Conservation (phyloP, 306 rosid genomes). For the Cucumis cinereus region DNA sequence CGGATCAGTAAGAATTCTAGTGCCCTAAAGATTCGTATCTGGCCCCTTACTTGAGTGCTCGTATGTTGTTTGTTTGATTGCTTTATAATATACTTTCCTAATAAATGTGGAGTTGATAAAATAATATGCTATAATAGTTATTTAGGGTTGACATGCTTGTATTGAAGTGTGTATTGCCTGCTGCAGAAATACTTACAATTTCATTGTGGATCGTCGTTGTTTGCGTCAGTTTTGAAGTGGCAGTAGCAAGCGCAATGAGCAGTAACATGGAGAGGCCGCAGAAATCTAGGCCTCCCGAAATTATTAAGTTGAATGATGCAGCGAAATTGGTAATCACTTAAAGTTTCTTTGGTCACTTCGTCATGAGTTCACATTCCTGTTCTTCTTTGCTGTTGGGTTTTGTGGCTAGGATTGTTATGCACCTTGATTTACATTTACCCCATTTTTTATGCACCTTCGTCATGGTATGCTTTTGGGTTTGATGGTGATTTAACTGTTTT, state of each 20-base stretch:
- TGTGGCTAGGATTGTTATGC: not conserved
- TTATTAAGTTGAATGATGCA: constrained; percentile 54
- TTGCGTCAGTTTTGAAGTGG: not conserved
- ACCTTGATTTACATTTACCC: not conserved
- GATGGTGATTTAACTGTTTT: not conserved
- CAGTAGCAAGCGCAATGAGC: constrained; percentile 17
- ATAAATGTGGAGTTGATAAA: not conserved
- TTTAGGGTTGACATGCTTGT: not conserved
- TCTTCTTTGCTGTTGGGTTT: not conserved
- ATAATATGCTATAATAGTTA: not conserved
- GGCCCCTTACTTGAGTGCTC: not conserved
- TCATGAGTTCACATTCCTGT: not conserved
- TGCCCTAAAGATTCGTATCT: not conserved
- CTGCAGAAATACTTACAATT: not conserved
- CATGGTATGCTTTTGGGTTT: not conserved
- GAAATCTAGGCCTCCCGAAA: constrained; percentile 31
- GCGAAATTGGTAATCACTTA: constrained; percentile 56
- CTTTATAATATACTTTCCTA: not conserved
- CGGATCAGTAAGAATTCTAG: not conserved
- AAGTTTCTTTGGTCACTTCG: not conserved
- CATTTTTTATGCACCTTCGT: not conserved
- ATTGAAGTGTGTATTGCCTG: not conserved
- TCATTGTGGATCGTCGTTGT: not conserved
- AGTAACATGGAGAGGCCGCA: constrained; percentile 22
- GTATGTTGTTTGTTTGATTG: not conserved